Evolutionary conservation across 2,329 filamentous ascomycete species (phyloP).

Genomic region (Aspergillus carbonarius): DNA sequence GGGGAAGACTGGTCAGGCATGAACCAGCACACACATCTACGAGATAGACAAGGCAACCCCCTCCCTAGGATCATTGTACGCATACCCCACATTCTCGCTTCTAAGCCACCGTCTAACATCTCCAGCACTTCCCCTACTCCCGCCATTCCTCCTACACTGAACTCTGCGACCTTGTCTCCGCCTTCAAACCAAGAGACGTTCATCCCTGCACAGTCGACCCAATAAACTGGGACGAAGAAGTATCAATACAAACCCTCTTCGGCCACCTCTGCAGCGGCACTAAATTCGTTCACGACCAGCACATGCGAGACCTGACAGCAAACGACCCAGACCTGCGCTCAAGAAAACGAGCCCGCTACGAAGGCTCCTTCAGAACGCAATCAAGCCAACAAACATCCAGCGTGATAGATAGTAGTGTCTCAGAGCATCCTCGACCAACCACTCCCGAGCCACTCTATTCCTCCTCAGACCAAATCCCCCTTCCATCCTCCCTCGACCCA

Average conservation of each 20-base stretch:
- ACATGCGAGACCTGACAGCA: constrained; percentile 52
- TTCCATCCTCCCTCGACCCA: constrained; percentile 11
- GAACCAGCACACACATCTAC: not conserved
- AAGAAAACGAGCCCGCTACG: constrained; percentile 21
- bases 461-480: constrained; percentile 3
- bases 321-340: constrained; percentile 19
- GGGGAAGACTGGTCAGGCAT: not conserved
- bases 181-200: constrained; percentile 72
- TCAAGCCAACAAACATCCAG: constrained; percentile 23
- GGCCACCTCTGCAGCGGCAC: constrained; percentile 64
- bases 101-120: constrained; percentile 8
- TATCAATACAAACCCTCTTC: constrained; percentile 70
- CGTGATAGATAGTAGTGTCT: not conserved
- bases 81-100: not conserved
- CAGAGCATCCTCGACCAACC: not conserved
- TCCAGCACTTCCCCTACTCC: constrained; percentile 73
- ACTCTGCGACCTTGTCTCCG: constrained; percentile 66
- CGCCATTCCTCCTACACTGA: constrained; percentile 85
- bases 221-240: constrained; percentile 59
- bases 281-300: constrained; percentile 63
- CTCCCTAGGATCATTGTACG: constrained; percentile 39
- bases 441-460: not conserved
- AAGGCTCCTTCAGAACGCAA: constrained; percentile 16
- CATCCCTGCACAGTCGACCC: constrained; percentile 77
- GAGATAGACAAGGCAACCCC: constrained; percentile 2